Evolutionary conservation across 2,329 filamentous ascomycete species (phyloP), one percentile per base, ranked within the genome.

Genomic region (Neurospora sp.): DNA sequence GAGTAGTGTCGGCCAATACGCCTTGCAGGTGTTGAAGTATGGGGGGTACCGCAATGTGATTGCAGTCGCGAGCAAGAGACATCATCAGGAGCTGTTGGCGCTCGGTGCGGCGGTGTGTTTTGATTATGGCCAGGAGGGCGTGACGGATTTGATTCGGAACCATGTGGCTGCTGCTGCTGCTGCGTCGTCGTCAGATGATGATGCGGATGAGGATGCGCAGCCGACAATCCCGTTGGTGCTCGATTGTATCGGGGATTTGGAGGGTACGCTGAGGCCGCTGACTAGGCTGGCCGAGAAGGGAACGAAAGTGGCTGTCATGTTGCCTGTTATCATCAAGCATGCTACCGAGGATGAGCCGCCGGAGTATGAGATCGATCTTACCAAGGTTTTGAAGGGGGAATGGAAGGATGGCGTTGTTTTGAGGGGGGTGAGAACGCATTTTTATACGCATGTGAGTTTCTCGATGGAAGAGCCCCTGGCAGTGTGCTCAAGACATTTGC

Each of bases 251-350:
- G 84, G 84, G 2, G 84, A 82, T 2, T 76, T 83, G 41, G 74
- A 79, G 2, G 83, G 83, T 0, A 84, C 83, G 6, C 72, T 88
- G 6, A 74, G 74, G 39, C 86, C 83, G 2, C 78, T 90, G 40
- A 80, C 82, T 5, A 81, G 81, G 72, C 79, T 90, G 33, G 86
- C 85, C 0, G 77, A 81, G 70, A 76, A 68, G 1, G 85, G 85
- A 0, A 78, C 81, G 4, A 85, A 78, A 33, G 85, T 90, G 0
- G 88, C 87, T 0, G 78, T 89, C 17, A 82, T 90, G 78, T 77
- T 91, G 6, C 88, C 88, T 0, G 83, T 89, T 17, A 86, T 90
- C 70, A 73, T 88, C 65, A 81, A 78, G 62, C 84, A 88, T 71
- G 83, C 87, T 0, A 83, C 79, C 0, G 80, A 82, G 4, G 79